Evolutionary conservation across 441 rosid species (phyloP), one percentile per base, ranked within the genome.

Genomic region (Populus tomentosa): DNA sequence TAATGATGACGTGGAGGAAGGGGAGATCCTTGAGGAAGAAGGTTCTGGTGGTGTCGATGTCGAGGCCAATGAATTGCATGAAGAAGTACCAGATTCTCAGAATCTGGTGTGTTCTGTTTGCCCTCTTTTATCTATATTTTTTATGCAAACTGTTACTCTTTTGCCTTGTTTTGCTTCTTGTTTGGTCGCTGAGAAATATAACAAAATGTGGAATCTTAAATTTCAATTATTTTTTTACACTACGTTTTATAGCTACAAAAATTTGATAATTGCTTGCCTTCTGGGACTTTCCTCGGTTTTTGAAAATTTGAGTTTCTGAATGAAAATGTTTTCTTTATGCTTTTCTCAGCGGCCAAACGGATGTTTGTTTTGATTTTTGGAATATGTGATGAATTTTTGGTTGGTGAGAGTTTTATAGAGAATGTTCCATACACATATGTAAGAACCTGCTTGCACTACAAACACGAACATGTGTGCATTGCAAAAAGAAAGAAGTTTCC

Each of bases 1-100:
- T 78, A 89, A 94, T 78, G 92, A 94, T 69, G 98, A 94, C 69
- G 84, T 97, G 72, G 99, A 97, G 87, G 99, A 97, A 80, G 99
- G 99, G 61, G 99, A 94, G 89, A 97, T 97, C 88, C 89, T 93
- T 20, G 98, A 94, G 6, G 98, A 97, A 74, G 89, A 82, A 6
- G 84, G 75, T 28, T 1, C 74, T 36, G 82, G 62, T 77, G 82
- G 71, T 66, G 85, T 79, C 36, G 82, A 77, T 78, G 77, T 82
- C 46, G 79, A 85, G 81, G 80, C 79, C 16, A 79, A 30, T 75
- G 88, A 75, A 24, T 61, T 85, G 79, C 67, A 72, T 70, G 80
- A 84, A 28, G 85, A 80, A 18, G 72, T 66, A 66, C 26, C n/a
- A n/a, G 82, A 50, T 76, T 79, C 76, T 77, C 75, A 71, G 26